Evolutionary conservation across 768 basidiomycete genomes (phyloP).

Genomic region (Hortiboletus campestris): DNA sequence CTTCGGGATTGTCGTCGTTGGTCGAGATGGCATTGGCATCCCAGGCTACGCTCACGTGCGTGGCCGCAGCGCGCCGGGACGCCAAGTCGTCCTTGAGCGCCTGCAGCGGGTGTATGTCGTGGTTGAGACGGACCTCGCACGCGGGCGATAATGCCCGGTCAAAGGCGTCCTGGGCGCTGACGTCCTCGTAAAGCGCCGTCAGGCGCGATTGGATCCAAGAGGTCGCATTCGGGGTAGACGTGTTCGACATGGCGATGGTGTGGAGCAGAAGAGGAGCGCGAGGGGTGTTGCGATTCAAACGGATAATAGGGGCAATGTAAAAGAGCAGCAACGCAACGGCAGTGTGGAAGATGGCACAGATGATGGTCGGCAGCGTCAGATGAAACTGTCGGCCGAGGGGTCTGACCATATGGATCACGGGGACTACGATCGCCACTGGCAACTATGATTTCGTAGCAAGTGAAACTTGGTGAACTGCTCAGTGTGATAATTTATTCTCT

Average conservation of each 20-base stretch:
- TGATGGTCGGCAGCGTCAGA: background rate
- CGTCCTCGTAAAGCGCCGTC: slow-evolving; percentile 27
- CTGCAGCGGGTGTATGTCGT: slow-evolving; percentile 22
- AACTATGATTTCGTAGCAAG: too few relatives aligned
- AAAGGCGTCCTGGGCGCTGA: slow-evolving; percentile 19
- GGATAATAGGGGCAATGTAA: background rate
- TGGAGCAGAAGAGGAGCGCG: background rate
- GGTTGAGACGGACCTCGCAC: slow-evolving; percentile 36
- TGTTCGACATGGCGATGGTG: background rate
- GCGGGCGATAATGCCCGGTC: slow-evolving; percentile 32
- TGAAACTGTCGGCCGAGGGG: background rate
- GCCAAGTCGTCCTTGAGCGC: slow-evolving; percentile 29
- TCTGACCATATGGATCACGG: background rate
- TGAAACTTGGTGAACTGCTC: too few relatives aligned
- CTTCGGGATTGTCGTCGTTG: slow-evolving; percentile 16
- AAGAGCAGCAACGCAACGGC: background rate
- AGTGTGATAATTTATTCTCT: too few relatives aligned
- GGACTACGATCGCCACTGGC: too few relatives aligned
- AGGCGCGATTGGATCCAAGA: slow-evolving; percentile 33
- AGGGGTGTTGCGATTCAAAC: background rate
- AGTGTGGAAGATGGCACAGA: slow-evolving; percentile 4
- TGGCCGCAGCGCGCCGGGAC: slow-evolving; percentile 17
- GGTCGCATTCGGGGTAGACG: slow-evolving; percentile 1
- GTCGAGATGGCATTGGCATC: slow-evolving; percentile 32
- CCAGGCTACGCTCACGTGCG: slow-evolving; percentile 34